Percentiles rank a stretch among this genome's conserved stretches.
Conservation (phyloP, 768 basidiomycete species). For the Suillus sp. region DNA sequence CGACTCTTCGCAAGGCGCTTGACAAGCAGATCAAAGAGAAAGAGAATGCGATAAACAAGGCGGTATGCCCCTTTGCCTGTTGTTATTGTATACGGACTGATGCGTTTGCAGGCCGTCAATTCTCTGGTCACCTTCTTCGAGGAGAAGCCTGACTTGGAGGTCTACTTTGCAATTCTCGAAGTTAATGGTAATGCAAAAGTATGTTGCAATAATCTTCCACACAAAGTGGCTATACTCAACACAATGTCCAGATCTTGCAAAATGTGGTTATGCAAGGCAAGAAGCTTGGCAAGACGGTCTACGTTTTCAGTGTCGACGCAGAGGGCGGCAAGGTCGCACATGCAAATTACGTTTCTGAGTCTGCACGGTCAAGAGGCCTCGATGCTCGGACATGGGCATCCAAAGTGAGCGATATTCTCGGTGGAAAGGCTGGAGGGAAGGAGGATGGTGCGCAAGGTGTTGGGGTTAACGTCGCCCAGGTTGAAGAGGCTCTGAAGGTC, state of each 20-base stretch:
- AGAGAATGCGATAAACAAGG: conserved; percentile 75
- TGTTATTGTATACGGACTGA: background rate
- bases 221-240: conserved; percentile 8
- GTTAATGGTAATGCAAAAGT: conserved; percentile 89
- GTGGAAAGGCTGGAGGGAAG: conserved; percentile 97
- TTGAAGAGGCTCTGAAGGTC: conserved; percentile 65
- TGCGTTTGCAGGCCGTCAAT: conserved; percentile 63
- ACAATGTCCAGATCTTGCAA: conserved; percentile 63
- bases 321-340: conserved; percentile 80
- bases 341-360: conserved; percentile 77
- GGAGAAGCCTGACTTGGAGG: conserved; percentile 68
- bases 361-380: conserved; percentile 60
- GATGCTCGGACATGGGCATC: conserved; percentile 91
- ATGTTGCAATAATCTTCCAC: conserved; percentile 9
- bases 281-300: conserved; percentile 80
- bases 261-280: conserved; percentile 75
- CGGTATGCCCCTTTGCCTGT: conserved; percentile 45
- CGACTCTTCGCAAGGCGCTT: conserved; percentile 74
- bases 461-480: conserved; percentile 62
- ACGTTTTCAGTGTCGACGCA: conserved; percentile 81
- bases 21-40: conserved; percentile 85
- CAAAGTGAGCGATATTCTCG: conserved; percentile 74
- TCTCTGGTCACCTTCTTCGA: conserved; percentile 72
- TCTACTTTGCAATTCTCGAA: conserved; percentile 71
- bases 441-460: conserved; percentile 91